Base-by-base conservation (phyloP, 176 grass and related monocot genomes). In the Carex parvula region DNA sequence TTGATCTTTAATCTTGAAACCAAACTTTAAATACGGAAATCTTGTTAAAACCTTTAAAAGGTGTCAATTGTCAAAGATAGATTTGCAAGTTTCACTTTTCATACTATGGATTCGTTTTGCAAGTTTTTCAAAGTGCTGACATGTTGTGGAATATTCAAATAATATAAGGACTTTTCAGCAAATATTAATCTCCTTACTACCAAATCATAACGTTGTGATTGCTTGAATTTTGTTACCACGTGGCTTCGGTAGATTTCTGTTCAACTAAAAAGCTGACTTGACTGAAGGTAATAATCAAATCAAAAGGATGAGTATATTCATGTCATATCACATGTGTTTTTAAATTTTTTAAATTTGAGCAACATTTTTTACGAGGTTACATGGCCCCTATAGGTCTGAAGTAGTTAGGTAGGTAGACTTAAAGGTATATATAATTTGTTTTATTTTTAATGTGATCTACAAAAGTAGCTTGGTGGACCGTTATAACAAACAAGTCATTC, bases 221-320 rank as follows among this genome's bases (percentile, higher is more conserved):
- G 4, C 30, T 75, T 29, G 44, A 54, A 69, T 1, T 37, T 75
- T 29, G 6, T 8, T 53, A 75, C 71, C 71, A 75, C n/a, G 70
- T 53, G 70, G 11, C 21, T 32, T 15, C 1, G 70, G 46, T 53
- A 52, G 46, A 75, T 75, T 75, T 52, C 70, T 9, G 70, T 75
- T 75, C 70, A 53, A 26, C 70, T 53, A 24, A 75, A 24, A 75
- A 75, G 70, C 54, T 75, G 70, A 75, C 44, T 75, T 75, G 44
- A 74, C 70, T 26, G 70, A 54, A 70, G 44, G 70, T 75, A 75
- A 75, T 15, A 74, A 74, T 74, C 42, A 74, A 74, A 26, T 26
- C 0, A 1, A 24, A 50, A 18, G 39, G 20, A 48, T 8, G 21
- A 26, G 70, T 52, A 74, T 53, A 74, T 74, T 74, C 20, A 74